Base-by-base conservation (phyloP, 805 yeast genomes). In the Komagataella mondaviorum region DNA sequence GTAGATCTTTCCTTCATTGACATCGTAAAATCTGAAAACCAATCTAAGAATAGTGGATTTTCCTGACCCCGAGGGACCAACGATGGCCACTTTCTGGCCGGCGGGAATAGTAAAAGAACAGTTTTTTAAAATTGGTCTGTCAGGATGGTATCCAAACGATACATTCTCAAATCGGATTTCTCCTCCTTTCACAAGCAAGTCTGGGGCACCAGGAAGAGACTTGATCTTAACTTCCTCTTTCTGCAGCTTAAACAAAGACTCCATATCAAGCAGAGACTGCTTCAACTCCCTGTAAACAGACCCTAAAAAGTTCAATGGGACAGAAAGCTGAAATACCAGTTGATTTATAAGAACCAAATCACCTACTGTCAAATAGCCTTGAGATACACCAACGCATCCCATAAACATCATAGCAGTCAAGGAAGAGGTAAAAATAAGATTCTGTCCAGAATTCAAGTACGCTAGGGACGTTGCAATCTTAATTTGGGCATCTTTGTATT, bases 351-450 rank as follows among this genome's bases (percentile, higher is more conserved):
- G 72, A 18, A 93, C 98, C 61, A 93, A 72, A 63, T 93, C 99
- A 57, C 99, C 99, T 18, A 93, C 97, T 0, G 95, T 84, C 51
- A 93, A 70, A 0, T 78, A 66, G 0, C 96, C 96, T 2, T 77
- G 66, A 12, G 88, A 81, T n/a, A 93, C 93, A 23, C 98, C 98
- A 51, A 81, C 80, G 60, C 96, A 88, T 14, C 96, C 97, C 95
- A 93, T 83, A 65, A 87, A 93, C 99, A 93, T 93, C 95, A 93
- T 93, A 1, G 83, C 86, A 1, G 99, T 93, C 55, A 93, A 71
- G 1, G 99, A 98, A 45, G 86, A 67, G 0, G 97, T 87, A 68
- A 86, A 86, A 36, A 86, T 86, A 51, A 85, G 58, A 61, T 83
- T 85, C 63, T 86, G 95, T 16, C 95, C 95, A 0, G 88, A 74